phyloP scores from a whole-genome alignment of 2,329 filamentous ascomycete genomes.

The Aspergillus thermomutatus region DNA sequence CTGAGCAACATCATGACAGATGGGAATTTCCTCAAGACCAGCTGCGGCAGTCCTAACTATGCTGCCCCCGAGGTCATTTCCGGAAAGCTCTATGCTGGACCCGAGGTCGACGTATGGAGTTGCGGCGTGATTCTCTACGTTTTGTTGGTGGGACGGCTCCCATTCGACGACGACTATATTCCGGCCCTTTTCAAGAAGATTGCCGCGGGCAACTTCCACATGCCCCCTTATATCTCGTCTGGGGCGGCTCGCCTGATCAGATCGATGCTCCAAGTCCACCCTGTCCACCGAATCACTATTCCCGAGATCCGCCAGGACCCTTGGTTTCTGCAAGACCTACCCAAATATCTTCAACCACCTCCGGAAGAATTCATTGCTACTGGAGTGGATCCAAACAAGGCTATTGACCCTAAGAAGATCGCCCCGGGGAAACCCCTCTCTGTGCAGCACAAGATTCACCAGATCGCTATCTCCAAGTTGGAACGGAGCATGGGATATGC shows the following conservation, averaged over 20 bases:
- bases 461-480: conserved; percentile 90
- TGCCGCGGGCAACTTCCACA: conserved; percentile 85
- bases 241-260: conserved; percentile 74
- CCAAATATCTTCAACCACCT: conserved; percentile 79
- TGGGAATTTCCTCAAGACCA: conserved; percentile 97
- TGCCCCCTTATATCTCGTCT: conserved; percentile 84
- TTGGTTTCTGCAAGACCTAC: conserved; percentile 88
- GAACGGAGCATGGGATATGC: conserved; percentile 98
- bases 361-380: conserved; percentile 91
- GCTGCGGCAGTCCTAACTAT: conserved; percentile 97
- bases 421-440: conserved; percentile 73
- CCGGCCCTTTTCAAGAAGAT: conserved; percentile 98
- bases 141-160: conserved; percentile 65
- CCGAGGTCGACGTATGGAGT: conserved; percentile 88
- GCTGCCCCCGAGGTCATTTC: conserved; percentile 97
- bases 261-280: conserved; percentile 92
- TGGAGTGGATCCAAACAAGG: conserved; percentile 87
- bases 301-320: conserved; percentile 88
- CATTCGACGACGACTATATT: conserved; percentile 98
- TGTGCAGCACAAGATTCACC: conserved; percentile 84
- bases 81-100: conserved; percentile 93
- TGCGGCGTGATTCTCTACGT: conserved; percentile 66
- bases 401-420: conserved; percentile 78
- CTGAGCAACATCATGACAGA: conserved; percentile 99
- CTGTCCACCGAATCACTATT: conserved; percentile 89